Base-by-base conservation (phyloP, 768 basidiomycete species). In the Atractiella rhizophila region DNA sequence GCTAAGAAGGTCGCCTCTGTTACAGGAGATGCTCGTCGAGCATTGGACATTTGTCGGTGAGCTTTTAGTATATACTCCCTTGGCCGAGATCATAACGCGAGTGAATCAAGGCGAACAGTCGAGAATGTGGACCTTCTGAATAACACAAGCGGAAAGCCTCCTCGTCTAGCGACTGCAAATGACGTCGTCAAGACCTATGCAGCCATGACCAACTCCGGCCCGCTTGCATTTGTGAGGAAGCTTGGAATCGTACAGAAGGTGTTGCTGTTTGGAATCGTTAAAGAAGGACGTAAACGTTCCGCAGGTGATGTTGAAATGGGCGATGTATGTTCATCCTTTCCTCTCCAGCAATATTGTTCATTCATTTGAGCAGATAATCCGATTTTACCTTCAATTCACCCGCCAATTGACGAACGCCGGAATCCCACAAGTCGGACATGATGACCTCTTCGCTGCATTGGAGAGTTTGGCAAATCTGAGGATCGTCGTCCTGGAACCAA, bases 1-100 rank as follows among this genome's bases (percentile, higher is more conserved):
- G 75, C 86, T 1, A 81, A 70, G 58, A 71, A 69, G 51, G 73
- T 76, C 43, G 69, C 73, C 2, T 64, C 68, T 11, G 79, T 91
- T 43, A 86, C 81, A 42, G 91, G 91, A 21, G 91, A 98, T 57
- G 91, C 91, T 1, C 64, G 91, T 39, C 66, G 86, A 24, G 78
- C 86, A 5, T 64, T 98, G 43, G 91, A 98, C 55, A 76, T 88
- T 34, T 91, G 83, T 61, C 66, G 86, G 73, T 77, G 44, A 37
- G 65, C 59, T 3, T 21, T 20, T 20, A 9, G 15, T 26, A 27
- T 13, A 18, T 16, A 18, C 11, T n/a, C 21, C 11, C 8, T 24
- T 11, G 11, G 2, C n/a, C 4, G 33, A 18, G 23, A 16, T 39
- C 7, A 8, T 5, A 2, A 28, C 16, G n/a, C 1, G 25, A 4